Evolutionary conservation across 179 eudicot species (phyloP).

Genomic region (Nepenthes alata): DNA sequence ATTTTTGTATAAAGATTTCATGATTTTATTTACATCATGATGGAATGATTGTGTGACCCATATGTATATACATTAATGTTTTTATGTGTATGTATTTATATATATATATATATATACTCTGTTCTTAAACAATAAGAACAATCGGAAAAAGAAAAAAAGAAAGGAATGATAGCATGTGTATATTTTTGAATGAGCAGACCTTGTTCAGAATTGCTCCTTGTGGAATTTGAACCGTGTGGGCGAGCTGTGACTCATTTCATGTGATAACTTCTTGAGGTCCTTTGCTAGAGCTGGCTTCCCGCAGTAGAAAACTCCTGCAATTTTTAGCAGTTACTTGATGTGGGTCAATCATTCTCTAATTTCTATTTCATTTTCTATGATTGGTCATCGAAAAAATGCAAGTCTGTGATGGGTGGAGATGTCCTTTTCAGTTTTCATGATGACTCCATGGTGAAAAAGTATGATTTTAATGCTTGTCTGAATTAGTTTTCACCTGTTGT

Average conservation of each 20-base stretch:
- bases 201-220: conserved; percentile 66
- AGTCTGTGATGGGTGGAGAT: too few species aligned
- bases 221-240: conserved; percentile 87
- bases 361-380: neutral
- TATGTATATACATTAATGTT: conserved; percentile 9
- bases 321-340: neutral
- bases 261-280: conserved; percentile 68
- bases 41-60: conserved; percentile 1
- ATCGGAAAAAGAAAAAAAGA: neutral
- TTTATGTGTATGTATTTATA: too few species aligned
- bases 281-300: conserved; percentile 79
- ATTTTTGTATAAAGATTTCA: conserved; percentile 13
- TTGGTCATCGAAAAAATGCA: neutral
- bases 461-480: too few species aligned
- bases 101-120: conserved; percentile 6
- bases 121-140: neutral
- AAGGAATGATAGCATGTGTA: neutral
- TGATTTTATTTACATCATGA: conserved; percentile 17
- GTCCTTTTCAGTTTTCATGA: neutral
- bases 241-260: conserved; percentile 62
- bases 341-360: neutral
- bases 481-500: too few species aligned
- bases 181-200: neutral
- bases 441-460: neutral
- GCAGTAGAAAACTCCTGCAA: conserved; percentile 95